Evolutionary conservation across 805 yeast genomes (phyloP), one percentile per base, ranked within the genome.

Genomic region (Metschnikowia aberdeeniae): DNA sequence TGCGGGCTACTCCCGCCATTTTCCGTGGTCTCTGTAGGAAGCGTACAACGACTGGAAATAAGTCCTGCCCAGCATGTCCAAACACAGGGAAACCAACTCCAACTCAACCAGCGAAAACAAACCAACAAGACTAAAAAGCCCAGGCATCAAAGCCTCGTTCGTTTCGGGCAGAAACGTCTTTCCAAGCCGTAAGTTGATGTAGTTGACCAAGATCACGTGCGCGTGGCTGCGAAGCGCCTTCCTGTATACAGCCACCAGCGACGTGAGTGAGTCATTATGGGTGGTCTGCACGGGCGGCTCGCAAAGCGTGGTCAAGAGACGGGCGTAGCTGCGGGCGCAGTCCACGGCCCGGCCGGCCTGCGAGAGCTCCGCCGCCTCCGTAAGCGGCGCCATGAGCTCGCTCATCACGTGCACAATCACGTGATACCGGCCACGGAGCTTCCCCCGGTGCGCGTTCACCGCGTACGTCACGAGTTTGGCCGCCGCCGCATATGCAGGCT

Each of bases 1-100:
- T 17, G 17, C 17, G 3, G n/a, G 5, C 29, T 17, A 48, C 24
- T 49, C 88, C 46, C 68, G 78, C 97, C 97, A 90, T 62, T 85
- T 86, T 40, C 96, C 97, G 49, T 73, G 75, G 58, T 76, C 81
- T 60, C 78, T 80, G 67, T 88, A 92, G 50, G 84, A 87, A 6
- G 78, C 78, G 55, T 86, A 88, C 34, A 90, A 57, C 0, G 78
- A 69, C 57, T 76, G 81, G 70, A 82, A 84, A 54, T 82, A 80
- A 1, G 81, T 72, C 54, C 87, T 77, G 4, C 93, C 85, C 33
- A 86, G 77, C 19, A 67, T 60, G 54, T 92, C 96, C 54, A 89
- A 64, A 6, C 82, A 74, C 3, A 81, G 72, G 57, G 78, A 86
- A 17, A 84, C 75, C 29, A 80, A 61, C 42, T 72, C 76, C 43